A percentile compares a stretch with the other conserved stretches of the same genome.
phyloP scores from a whole-genome alignment of 345 rosid species.

The Gossypium ekmanianum region DNA sequence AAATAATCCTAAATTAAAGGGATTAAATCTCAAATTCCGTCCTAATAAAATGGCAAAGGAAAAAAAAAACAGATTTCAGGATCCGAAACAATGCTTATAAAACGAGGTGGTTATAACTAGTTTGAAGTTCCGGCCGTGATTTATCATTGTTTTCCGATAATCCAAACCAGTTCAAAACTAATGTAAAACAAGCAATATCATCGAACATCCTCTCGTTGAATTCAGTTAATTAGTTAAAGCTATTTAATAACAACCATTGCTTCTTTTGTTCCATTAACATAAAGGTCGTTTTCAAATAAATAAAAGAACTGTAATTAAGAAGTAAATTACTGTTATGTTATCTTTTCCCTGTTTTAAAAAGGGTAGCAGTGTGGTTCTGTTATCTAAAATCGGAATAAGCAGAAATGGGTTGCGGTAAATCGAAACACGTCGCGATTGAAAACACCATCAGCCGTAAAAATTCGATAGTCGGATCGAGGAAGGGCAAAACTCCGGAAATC shows the following conservation, averaged over 20 bases:
- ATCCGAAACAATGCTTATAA: not conserved
- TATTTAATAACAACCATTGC: not conserved
- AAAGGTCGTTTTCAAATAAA: not conserved
- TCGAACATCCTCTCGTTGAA: not conserved
- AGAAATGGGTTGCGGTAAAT: conserved; percentile 78
- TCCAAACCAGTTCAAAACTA: not conserved
- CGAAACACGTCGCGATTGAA: conserved; percentile 66
- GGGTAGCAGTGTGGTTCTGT: not conserved
- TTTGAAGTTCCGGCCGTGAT: not conserved
- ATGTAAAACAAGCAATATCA: not conserved
- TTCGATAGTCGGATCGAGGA: conserved; percentile 15
- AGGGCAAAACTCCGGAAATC: not conserved
- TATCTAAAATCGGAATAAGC: not conserved
- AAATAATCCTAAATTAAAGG: no score
- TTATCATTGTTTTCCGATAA: not conserved
- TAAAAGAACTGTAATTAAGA: not conserved
- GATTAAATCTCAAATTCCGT: no score
- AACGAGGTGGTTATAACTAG: not conserved
- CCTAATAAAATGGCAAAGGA: no score
- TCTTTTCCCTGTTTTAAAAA: not conserved
- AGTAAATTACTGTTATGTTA: no score
- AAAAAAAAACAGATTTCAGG: not conserved
- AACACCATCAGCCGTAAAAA: conserved; percentile 52
- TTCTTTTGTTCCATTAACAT: not conserved
- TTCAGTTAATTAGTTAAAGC: not conserved